These are phyloP conservation scores for Pontederia crassipes DNA, from an alignment of 176 grass and related monocot species.

Conservation along the genomic window DNA sequence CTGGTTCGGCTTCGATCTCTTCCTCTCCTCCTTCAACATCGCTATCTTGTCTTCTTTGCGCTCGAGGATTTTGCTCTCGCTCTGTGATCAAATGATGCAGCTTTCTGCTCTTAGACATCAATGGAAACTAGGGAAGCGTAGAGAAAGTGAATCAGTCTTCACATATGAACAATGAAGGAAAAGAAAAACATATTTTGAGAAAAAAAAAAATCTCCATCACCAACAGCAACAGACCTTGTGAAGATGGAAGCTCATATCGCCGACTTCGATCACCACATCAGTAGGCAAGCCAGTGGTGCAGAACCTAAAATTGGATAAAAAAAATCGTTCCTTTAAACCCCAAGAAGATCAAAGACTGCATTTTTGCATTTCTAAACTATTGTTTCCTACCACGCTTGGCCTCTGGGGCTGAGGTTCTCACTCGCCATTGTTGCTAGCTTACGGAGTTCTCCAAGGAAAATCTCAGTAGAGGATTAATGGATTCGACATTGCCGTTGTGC, in stretches of 20 bases:
- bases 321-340: constrained; percentile 3
- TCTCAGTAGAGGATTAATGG: constrained; percentile 7
- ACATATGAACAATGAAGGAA: background rate
- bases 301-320: constrained; percentile 44
- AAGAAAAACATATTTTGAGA: background rate
- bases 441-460: background rate
- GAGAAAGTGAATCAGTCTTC: background rate
- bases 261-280: constrained; percentile 90
- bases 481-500: constrained; percentile 22
- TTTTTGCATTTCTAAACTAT: background rate
- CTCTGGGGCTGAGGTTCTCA: constrained; percentile 41
- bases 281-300: constrained; percentile 95
- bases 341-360: background rate
- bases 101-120: constrained; percentile 98
- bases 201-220: background rate
- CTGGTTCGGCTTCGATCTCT: constrained; percentile 39
- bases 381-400: constrained; percentile 65
- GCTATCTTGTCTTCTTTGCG: background rate
- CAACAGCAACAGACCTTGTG: constrained; percentile 48
- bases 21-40: constrained; percentile 19
- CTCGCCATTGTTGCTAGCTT: constrained; percentile 25
- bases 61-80: constrained; percentile 25
- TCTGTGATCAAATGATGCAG: constrained; percentile 60
- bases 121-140: constrained; percentile 47
- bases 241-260: constrained; percentile 96